Conservation (phyloP, 495 filamentous ascomycete genomes). For the Lepraria neglecta region DNA sequence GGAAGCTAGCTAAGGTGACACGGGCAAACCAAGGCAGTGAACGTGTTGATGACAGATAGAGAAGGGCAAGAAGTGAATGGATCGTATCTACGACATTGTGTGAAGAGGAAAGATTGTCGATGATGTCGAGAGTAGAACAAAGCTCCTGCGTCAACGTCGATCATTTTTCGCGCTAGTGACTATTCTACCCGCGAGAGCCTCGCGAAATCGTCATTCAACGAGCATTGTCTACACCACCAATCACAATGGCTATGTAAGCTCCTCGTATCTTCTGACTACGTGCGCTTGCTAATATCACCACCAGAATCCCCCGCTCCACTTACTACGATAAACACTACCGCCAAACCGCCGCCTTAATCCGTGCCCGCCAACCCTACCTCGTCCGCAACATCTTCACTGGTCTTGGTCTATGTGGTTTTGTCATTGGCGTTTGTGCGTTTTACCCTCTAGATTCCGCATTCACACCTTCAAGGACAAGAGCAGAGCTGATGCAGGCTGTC, state of each 20-base stretch:
- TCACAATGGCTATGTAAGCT: slow-evolving; percentile 12
- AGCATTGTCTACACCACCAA: background rate
- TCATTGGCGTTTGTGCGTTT: slow-evolving; percentile 72
- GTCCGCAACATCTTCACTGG: slow-evolving; percentile 82
- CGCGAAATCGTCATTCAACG: background rate
- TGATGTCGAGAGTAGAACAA: background rate
- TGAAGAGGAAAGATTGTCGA: background rate
- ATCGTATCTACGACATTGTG: background rate
- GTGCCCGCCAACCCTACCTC: slow-evolving; percentile 85
- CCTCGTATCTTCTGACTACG: background rate
- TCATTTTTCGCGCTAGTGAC: slow-evolving; percentile 8
- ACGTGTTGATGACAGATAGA: background rate
- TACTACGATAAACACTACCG: slow-evolving; percentile 86
- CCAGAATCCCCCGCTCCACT: slow-evolving; percentile 63
- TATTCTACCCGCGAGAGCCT: slow-evolving; percentile 12
- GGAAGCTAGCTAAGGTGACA: slow-evolving; percentile 19
- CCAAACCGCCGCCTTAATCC: slow-evolving; percentile 75
- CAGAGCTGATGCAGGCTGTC: background rate
- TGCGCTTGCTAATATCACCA: background rate
- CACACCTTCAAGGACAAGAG: too few species aligned
- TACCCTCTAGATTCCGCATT: background rate
- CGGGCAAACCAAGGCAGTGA: background rate
- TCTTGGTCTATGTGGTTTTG: slow-evolving; percentile 58
- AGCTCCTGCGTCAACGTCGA: slow-evolving; percentile 11
- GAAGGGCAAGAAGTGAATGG: background rate